Evolutionary conservation across 2,329 filamentous ascomycete genomes (phyloP).

Genomic region (Fusarium subglutinans): DNA sequence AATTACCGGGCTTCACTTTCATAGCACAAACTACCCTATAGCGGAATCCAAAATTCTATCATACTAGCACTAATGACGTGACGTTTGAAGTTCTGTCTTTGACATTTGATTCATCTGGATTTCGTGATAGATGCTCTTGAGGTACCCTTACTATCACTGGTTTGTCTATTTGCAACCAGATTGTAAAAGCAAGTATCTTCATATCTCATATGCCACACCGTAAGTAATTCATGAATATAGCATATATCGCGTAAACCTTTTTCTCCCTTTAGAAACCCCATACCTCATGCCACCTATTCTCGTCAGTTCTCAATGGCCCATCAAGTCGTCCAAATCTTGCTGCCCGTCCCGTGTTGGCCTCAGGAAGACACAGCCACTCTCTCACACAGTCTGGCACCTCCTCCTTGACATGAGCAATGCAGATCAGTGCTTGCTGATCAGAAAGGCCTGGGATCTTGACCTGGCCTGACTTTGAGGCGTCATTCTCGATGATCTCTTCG

Average conservation of each 20-base stretch:
- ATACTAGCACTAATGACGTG: background rate
- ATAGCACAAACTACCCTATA: background rate
- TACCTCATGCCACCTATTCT: constrained; percentile 70
- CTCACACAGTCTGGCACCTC: constrained; percentile 87
- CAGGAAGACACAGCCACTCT: constrained; percentile 87
- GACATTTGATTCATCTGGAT: background rate
- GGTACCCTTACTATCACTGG: background rate
- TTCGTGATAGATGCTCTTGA: background rate
- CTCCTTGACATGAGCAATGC: constrained; percentile 89
- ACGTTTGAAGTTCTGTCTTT: background rate
- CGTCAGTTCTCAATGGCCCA: constrained; percentile 67
- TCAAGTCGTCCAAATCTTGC: constrained; percentile 73
- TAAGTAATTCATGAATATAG: background rate
- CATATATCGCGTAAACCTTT: background rate
- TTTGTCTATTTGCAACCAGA: background rate
- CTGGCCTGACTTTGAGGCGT: constrained; percentile 53
- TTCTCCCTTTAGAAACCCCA: constrained; percentile 59
- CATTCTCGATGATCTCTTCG: constrained; percentile 57
- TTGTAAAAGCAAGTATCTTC: background rate
- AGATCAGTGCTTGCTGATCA: constrained; percentile 82
- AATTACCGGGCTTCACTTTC: constrained; percentile 10
- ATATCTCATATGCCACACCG: background rate
- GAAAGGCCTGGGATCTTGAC: constrained; percentile 70
- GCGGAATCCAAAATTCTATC: background rate
- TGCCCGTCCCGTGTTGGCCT: constrained; percentile 69